These are phyloP conservation scores for Candida koratica DNA, from an alignment of 805 yeast genomes.

Conservation along the genomic window DNA sequence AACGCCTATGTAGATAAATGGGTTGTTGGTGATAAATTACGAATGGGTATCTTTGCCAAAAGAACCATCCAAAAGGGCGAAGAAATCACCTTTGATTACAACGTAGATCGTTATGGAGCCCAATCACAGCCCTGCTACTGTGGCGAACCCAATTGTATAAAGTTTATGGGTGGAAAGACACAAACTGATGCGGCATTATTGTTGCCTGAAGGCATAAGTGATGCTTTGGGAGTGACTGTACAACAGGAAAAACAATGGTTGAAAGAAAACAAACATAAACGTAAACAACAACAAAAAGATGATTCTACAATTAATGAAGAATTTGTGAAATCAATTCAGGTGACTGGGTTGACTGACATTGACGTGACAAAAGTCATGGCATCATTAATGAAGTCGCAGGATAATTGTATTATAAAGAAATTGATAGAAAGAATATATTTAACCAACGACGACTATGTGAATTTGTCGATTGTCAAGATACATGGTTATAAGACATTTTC, in stretches of 20 bases:
- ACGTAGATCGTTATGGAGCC: constrained; percentile 95
- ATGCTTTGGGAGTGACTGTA: constrained; percentile 75
- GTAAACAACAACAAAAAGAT: constrained; percentile 48
- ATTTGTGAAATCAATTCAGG: constrained; percentile 57
- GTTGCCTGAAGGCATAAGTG: constrained; percentile 77
- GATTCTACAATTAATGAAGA: constrained; percentile 60
- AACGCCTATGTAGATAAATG: constrained; percentile 95
- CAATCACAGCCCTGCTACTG: constrained; percentile 92
- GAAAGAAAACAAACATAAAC: constrained; percentile 50
- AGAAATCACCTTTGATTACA: constrained; percentile 88
- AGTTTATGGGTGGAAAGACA: constrained; percentile 93
- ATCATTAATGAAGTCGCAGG: constrained; percentile 74
- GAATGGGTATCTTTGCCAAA: constrained; percentile 94
- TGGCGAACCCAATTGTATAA: constrained; percentile 88
- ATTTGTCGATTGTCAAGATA: constrained; percentile 60
- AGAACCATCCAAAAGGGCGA: constrained; percentile 70
- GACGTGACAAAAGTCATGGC: constrained; percentile 73
- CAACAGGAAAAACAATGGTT: constrained; percentile 71
- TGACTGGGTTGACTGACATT: constrained; percentile 43
- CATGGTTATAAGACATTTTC: constrained; percentile 86
- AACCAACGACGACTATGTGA: constrained; percentile 48
- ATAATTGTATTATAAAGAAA: constrained; percentile 56
- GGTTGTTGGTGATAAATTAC: constrained; percentile 86
- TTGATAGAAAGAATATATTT: constrained; percentile 63
- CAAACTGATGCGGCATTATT: constrained; percentile 88